These are phyloP conservation scores for Hydnum rufescens DNA, from an alignment of 768 basidiomycete species.

Conservation along the genomic window DNA sequence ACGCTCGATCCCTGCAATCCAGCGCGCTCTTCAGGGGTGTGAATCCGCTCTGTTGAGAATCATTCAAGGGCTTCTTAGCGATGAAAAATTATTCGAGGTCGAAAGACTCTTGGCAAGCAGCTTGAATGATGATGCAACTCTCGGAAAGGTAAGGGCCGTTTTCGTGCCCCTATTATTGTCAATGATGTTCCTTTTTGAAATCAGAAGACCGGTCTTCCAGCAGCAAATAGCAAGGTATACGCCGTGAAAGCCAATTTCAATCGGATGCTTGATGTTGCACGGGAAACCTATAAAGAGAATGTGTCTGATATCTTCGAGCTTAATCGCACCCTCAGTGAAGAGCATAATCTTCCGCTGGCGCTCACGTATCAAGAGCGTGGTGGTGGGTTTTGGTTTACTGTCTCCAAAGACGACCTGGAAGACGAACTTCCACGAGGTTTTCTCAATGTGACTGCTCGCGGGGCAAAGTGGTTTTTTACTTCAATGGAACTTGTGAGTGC, in stretches of 20 bases:
- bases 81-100: slow-evolving; percentile 48
- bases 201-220: slow-evolving; percentile 44
- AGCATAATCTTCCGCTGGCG: slow-evolving; percentile 42
- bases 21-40: slow-evolving; percentile 37
- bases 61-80: slow-evolving; percentile 53
- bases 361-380: slow-evolving; percentile 45
- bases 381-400: slow-evolving; percentile 46
- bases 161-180: not conserved
- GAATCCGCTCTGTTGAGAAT: slow-evolving; percentile 40
- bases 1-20: slow-evolving; percentile 40
- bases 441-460: slow-evolving; percentile 43
- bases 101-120: slow-evolving; percentile 35
- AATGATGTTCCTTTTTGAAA: not conserved
- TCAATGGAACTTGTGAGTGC: slow-evolving; percentile 59
- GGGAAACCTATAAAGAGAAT: slow-evolving; percentile 89
- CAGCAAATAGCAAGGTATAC: slow-evolving; percentile 67
- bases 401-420: slow-evolving; percentile 50
- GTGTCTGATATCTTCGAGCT: slow-evolving; percentile 68
- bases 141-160: slow-evolving; percentile 32
- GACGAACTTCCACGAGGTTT: slow-evolving; percentile 46
- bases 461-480: slow-evolving; percentile 54
- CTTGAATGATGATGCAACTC: slow-evolving; percentile 51
- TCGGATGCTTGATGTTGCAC: slow-evolving; percentile 76
- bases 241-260: slow-evolving; percentile 79
- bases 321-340: slow-evolving; percentile 35